These are phyloP conservation scores for Aspergillus viridinutans DNA, from an alignment of 2,329 filamentous ascomycete genomes.

Conservation along the genomic window DNA sequence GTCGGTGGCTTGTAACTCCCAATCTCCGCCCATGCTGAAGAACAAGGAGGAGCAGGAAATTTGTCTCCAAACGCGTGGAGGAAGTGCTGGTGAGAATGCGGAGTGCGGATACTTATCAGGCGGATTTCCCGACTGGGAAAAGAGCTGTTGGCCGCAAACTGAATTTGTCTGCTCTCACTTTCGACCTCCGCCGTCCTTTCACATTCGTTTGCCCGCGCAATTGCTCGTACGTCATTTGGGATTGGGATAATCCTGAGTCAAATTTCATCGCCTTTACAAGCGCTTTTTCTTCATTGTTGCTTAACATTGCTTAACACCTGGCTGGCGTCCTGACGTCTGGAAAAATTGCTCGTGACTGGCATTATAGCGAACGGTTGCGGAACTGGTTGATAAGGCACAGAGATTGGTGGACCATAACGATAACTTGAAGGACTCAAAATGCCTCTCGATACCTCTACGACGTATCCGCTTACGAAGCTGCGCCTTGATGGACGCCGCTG, in stretches of 20 bases:
- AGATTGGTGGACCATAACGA: neutral
- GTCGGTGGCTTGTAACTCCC: slow-evolving; percentile 24
- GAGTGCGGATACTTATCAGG: slow-evolving; percentile 1
- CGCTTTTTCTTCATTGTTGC: neutral
- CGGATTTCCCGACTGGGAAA: slow-evolving; percentile 18
- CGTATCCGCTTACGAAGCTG: slow-evolving; percentile 80
- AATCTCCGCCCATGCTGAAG: slow-evolving; percentile 21
- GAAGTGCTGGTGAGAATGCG: slow-evolving; percentile 6
- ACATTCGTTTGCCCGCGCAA: neutral
- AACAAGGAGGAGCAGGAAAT: slow-evolving; percentile 2
- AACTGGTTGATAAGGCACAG: neutral
- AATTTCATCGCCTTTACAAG: neutral
- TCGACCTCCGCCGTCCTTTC: neutral
- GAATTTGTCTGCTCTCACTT: slow-evolving; percentile 3
- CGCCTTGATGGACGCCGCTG: slow-evolving; percentile 82
- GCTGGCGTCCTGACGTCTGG: neutral
- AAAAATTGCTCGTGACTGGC: neutral
- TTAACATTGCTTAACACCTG: neutral
- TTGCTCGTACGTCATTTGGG: neutral
- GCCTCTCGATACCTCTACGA: slow-evolving; percentile 91
- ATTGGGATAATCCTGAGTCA: neutral
- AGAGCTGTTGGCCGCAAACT: slow-evolving; percentile 16
- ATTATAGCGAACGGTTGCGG: neutral
- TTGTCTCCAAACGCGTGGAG: neutral
- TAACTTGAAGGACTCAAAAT: slow-evolving; percentile 46